These are phyloP conservation scores for Agrocybe chaxingu DNA, from an alignment of 768 basidiomycete species.

Conservation along the genomic window DNA sequence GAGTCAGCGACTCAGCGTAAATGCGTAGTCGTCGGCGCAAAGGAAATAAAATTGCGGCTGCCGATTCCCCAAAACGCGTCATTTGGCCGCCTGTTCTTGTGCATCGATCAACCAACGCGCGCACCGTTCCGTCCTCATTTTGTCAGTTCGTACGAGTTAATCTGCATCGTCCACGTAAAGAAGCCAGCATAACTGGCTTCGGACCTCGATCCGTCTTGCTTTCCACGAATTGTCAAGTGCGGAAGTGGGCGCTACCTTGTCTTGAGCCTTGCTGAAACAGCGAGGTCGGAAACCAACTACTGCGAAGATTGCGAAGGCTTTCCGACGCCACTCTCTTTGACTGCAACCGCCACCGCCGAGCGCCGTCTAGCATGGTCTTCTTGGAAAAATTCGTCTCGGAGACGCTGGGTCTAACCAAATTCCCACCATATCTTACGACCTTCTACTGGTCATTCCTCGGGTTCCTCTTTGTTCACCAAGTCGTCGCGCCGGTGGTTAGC, in stretches of 20 bases:
- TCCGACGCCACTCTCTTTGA: not conserved
- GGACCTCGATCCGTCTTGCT: not conserved
- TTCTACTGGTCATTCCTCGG: slow-evolving; percentile 51
- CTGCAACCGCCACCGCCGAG: not conserved
- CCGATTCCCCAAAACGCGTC: too few relatives aligned
- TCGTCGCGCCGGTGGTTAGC: slow-evolving; percentile 54
- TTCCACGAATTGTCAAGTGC: not conserved
- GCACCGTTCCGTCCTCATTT: too few relatives aligned
- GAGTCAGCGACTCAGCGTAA: too few relatives aligned
- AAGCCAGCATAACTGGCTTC: not conserved
- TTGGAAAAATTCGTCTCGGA: slow-evolving; percentile 25
- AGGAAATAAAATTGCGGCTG: too few relatives aligned
- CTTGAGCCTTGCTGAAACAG: not conserved
- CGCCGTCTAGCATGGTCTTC: slow-evolving; percentile 12
- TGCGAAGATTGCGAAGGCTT: too few relatives aligned
- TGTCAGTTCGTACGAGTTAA: too few relatives aligned
- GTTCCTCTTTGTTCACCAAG: slow-evolving; percentile 58
- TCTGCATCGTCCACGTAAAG: too few relatives aligned
- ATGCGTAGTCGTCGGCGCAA: too few relatives aligned
- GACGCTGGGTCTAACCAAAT: slow-evolving; percentile 47
- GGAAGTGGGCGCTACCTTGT: not conserved
- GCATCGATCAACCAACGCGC: too few relatives aligned
- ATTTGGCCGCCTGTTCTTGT: too few relatives aligned
- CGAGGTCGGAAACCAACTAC: too few relatives aligned
- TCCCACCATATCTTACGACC: slow-evolving; percentile 53